Evolutionary conservation across 106 monocot genomes (phyloP).

Genomic region (Hemerocallis citrina): DNA sequence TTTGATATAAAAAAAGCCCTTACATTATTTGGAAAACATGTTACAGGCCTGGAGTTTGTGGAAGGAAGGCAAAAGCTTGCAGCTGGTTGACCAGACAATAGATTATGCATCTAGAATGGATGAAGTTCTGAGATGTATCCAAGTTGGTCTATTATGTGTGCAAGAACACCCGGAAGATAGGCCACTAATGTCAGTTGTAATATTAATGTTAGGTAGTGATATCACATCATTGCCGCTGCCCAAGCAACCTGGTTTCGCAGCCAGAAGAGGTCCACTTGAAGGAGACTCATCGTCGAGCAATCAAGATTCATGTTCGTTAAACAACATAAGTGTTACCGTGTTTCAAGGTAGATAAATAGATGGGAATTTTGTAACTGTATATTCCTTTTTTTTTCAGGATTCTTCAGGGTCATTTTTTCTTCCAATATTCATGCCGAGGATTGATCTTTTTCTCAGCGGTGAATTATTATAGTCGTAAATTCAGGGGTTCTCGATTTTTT

Average conservation of each 20-base stretch:
- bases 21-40: too few species aligned
- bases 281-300: not conserved
- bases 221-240: not conserved
- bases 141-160: not conserved
- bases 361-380: too few species aligned
- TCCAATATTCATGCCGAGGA: too few species aligned
- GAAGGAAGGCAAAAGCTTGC: slow-evolving; percentile 3
- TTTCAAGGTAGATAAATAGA: slow-evolving; percentile 1
- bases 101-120: not conserved
- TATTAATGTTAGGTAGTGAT: not conserved
- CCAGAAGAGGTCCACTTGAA: slow-evolving; percentile 1
- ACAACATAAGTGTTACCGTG: not conserved
- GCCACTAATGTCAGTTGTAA: not conserved
- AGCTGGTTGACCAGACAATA: not conserved
- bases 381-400: too few species aligned
- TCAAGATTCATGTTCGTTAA: not conserved
- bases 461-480: too few species aligned
- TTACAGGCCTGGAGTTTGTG: slow-evolving; percentile 5
- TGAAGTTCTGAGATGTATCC: not conserved
- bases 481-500: too few species aligned
- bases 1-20: too few species aligned
- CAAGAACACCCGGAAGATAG: slow-evolving; percentile 3
- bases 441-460: too few species aligned
- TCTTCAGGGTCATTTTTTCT: too few species aligned
- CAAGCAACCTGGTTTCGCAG: slow-evolving; percentile 1